Evolutionary conservation across 805 yeast species (phyloP).

Genomic region (Hemisphaericaspora nanyangensis): DNA sequence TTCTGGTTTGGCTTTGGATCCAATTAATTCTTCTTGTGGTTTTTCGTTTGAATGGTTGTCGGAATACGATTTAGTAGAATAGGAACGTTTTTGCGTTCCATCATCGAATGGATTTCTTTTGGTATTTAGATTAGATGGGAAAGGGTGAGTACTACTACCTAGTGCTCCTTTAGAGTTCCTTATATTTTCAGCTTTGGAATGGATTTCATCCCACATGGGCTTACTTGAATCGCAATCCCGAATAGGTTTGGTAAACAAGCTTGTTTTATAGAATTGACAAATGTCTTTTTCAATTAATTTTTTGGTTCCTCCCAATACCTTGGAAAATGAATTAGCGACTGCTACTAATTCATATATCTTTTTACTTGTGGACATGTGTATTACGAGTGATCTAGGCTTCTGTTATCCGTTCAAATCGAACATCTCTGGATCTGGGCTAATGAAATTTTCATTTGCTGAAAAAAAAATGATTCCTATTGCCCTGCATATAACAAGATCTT

Average conservation of each 20-base stretch:
- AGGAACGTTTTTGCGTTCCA: constrained; percentile 6
- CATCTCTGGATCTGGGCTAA: too few species aligned
- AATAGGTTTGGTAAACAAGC: constrained; percentile 18
- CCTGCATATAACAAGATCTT: too few species aligned
- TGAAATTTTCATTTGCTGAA: too few species aligned
- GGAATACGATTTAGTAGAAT: constrained; percentile 7
- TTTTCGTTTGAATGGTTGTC: neutral
- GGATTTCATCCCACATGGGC: constrained; percentile 22
- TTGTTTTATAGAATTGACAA: constrained; percentile 15
- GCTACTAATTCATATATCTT: constrained; percentile 19
- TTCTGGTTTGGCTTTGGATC: constrained; percentile 14
- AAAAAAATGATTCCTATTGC: too few species aligned
- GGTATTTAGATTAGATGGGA: constrained; percentile 1
- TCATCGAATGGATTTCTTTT: constrained; percentile 1
- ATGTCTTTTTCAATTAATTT: constrained; percentile 18
- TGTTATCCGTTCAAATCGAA: too few species aligned
- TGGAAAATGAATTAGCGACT: constrained; percentile 21
- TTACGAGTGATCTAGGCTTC: too few species aligned
- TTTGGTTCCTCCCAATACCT: constrained; percentile 17
- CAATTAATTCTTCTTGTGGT: constrained; percentile 11
- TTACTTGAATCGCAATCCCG: constrained; percentile 15
- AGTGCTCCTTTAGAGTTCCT: constrained; percentile 6
- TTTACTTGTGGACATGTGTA: constrained; percentile 9
- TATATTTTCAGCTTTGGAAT: constrained; percentile 7
- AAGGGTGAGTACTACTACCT: neutral